Base-by-base conservation (phyloP, 1,139 yeast species). In the Taphrina flavorubra region DNA sequence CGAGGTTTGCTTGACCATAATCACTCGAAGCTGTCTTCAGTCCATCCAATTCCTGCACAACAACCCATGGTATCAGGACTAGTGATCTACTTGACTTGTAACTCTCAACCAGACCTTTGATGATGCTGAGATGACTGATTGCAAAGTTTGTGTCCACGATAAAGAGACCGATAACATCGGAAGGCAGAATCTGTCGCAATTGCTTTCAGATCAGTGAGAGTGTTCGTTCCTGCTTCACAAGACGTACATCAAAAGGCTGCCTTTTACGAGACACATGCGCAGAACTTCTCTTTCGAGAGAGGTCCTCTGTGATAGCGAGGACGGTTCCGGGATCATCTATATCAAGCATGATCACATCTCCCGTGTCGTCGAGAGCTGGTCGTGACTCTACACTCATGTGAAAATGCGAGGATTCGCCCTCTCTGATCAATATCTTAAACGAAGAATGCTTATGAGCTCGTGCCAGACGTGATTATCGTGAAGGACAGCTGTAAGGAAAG, bases 91-190 rank as follows among this genome's bases (percentile, higher is more conserved):
- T 86, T 18, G 77, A 71, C 0, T 72, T 69, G 4, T 84, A 84
- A 3, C 83, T 68, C 1, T 73, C 73, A 8, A 82, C 77, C 46
- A 91, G 75, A 0, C 81, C 82, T 65, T 86, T 84, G 4, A 90
- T 72, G 0, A 89, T 78, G 36, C 81, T 76, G 64, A 90, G 77
- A 76, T 90, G 91, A 0, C 90, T 84, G 7, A 91, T 78, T 13
- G 88, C 79, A 75, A 90, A 89, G 76, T 91, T 91, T 1, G 97
- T 91, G 76, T 91, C 97, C 0, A 89, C 80, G 0, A 90, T 85
- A 68, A 90, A 78, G 11, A 78, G 14, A 79, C 25, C 56, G 73
- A 37, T 75, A 7, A 63, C n/a, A 14, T 20, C 42, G 13, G 34
- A 20, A 1, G 67, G 67, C 46, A 56, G 20, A 5, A 49, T 20